Percentiles rank a stretch among this genome's conserved stretches.
Conservation (phyloP, 257 asterid genomes). For the Echium plantagineum region DNA sequence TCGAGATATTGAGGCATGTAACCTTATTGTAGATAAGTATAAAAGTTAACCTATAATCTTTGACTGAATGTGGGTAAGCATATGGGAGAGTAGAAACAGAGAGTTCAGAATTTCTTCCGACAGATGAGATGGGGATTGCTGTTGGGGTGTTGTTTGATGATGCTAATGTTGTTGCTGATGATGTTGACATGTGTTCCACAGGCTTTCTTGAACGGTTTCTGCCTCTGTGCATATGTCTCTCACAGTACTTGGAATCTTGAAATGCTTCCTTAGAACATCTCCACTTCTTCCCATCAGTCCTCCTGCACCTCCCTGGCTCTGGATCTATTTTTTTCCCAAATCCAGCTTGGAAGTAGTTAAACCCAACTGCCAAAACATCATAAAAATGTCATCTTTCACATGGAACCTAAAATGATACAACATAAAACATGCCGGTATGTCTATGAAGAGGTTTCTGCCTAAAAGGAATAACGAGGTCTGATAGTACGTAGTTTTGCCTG, state of each 20-base stretch:
- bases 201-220: constrained; percentile 99
- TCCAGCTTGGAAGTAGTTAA: constrained; percentile 76
- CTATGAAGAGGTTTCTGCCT: no score
- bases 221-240: constrained; percentile 99
- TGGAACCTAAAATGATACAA: background rate
- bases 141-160: constrained; percentile 13
- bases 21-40: no score
- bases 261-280: constrained; percentile 89
- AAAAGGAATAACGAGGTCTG: no score
- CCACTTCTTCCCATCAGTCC: constrained; percentile 98
- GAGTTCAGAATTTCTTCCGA: constrained; percentile 9
- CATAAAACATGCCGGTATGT: no score
- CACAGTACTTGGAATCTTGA: constrained; percentile 96
- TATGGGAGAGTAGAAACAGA: constrained; percentile 16
- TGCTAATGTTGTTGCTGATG: constrained; percentile 13
- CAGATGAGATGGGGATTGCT: constrained; percentile 24
- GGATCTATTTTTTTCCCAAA: constrained; percentile 80
- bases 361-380: constrained; percentile 43
- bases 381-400: constrained; percentile 4
- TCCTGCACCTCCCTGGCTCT: constrained; percentile 94
- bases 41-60: constrained; percentile 28
- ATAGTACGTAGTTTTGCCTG: background rate
- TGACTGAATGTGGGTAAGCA: constrained; percentile 17
- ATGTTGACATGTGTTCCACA: constrained; percentile 57
- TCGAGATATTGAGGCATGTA: no score